Evolutionary conservation across 345 rosid species (phyloP).

Genomic region (Dimocarpus longan): DNA sequence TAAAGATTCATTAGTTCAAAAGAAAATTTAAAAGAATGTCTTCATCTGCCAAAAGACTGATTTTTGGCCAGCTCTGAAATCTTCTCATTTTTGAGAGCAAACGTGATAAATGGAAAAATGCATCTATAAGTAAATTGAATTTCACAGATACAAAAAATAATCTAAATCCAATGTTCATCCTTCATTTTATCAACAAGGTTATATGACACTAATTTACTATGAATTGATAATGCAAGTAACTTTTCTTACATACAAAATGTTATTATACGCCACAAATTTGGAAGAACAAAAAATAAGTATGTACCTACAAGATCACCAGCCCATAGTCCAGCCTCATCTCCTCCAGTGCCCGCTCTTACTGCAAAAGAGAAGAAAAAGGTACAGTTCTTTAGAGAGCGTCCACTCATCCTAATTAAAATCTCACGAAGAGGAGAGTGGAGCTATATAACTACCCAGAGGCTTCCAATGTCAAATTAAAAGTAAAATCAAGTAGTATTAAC

Average conservation of each 20-base stretch:
- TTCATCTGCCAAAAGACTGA: not conserved
- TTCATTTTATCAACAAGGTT: not conserved
- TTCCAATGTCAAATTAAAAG: not conserved
- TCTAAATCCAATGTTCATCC: not conserved
- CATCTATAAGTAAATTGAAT: slow-evolving; percentile 3
- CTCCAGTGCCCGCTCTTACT: slow-evolving; percentile 99
- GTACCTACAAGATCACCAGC: slow-evolving; percentile 99
- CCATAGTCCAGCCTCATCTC: slow-evolving; percentile 99
- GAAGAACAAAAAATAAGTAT: slow-evolving; percentile 57
- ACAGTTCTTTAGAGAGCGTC: slow-evolving; percentile 4
- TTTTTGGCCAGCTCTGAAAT: not conserved
- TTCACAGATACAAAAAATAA: not conserved
- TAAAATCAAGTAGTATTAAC: slow-evolving; percentile 1
- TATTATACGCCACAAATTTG: slow-evolving; percentile 22
- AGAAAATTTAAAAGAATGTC: slow-evolving; percentile 7
- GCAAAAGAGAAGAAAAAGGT: slow-evolving; percentile 30
- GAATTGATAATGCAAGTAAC: not conserved
- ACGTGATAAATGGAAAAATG: not conserved
- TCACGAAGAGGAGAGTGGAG: slow-evolving; percentile 2
- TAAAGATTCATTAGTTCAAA: slow-evolving; percentile 23
- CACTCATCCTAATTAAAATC: not conserved
- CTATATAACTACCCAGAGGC: not conserved
- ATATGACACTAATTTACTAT: not conserved
- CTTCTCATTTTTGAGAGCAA: not conserved
- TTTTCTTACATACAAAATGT: not conserved